Base-by-base conservation (phyloP, 495 filamentous ascomycete genomes). In the Trichoderma virens region DNA sequence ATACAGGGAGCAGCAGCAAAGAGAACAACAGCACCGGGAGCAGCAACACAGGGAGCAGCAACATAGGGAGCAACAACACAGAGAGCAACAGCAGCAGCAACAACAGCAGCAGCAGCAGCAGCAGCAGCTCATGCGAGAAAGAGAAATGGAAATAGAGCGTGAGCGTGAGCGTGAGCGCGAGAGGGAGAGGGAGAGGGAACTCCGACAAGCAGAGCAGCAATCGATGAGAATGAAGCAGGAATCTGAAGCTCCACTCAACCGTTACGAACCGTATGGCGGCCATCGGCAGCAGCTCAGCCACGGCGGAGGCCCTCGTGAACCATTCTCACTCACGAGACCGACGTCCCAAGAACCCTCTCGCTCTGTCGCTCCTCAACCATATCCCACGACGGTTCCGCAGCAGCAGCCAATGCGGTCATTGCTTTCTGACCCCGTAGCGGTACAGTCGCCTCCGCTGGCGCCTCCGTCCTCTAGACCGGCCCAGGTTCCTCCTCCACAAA, bases 201-300 rank as follows among this genome's bases (percentile, higher is more conserved):
- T 62, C 43, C 69, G 71, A 16, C 71, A 69, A 51, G 67, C 69
- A 54, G 66, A 70, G n/a, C 72, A 67, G 20, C 72, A 69, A 43
- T 72, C 69, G 23, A 56, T 75, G 59, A 75, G 74, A 20, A 73
- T 79, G 45, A 80, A 80, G 67, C 78, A 79, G 64, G 79, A 82
- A 62, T 76, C 73, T 1, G 78, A 80, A 35, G 66, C 74, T 16
- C 62, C 65, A 23, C 66, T 71, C 47, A 72, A 68, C 28, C 64
- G 61, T 25, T 77, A 74, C 67, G 72, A 73, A 3, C 71, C 68
- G 9, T 72, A 69, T 20, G 69, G 65, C 27, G 69, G 65, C 27
- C 66, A 70, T 47, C 71, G 70, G 13, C 69, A 63, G 35, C 64
- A 34, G 68, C 67, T 59, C 67, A 73, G 59, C 65, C 71, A 51